A percentile compares a stretch with the other conserved stretches of the same genome.
These are phyloP conservation scores for Fabrea salina DNA, from an alignment of 169 alveolate species.

Conservation along the genomic window DNA sequence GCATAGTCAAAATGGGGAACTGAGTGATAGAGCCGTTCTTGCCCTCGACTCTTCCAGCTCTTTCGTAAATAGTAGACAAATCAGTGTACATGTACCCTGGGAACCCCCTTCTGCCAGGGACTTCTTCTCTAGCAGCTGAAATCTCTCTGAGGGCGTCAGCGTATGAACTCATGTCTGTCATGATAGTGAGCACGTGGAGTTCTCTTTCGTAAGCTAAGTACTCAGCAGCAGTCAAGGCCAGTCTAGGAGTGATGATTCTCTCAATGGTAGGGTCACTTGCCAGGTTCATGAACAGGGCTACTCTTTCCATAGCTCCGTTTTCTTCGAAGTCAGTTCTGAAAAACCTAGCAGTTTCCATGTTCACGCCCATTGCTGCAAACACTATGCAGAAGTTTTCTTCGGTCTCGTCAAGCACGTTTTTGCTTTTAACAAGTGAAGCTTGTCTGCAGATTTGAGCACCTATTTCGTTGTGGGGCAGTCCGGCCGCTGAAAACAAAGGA, in stretches of 20 bases:
- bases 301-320: conserved; percentile 99
- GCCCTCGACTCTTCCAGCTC: conserved; percentile 99
- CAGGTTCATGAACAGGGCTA: conserved; percentile 96
- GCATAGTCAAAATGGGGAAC: conserved; percentile 99
- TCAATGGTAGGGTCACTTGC: conserved; percentile 99
- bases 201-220: conserved; percentile 98
- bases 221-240: conserved; percentile 99
- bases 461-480: conserved; percentile 99
- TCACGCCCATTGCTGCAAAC: conserved; percentile 99
- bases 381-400: conserved; percentile 99
- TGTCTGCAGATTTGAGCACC: conserved; percentile 99
- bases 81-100: conserved; percentile 99
- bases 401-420: conserved; percentile 97
- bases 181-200: conserved; percentile 96
- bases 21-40: conserved; percentile 97
- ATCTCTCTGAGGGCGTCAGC: conserved; percentile 99
- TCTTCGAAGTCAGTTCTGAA: conserved; percentile 99
- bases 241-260: conserved; percentile 97
- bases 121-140: conserved; percentile 99
- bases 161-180: conserved; percentile 99
- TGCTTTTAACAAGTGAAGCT: conserved; percentile 97
- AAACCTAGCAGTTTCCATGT: conserved; percentile 99
- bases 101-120: conserved; percentile 99
- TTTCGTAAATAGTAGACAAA: conserved; percentile 97
- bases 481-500: conserved; percentile 99